A percentile compares a stretch with the other conserved stretches of the same genome.
Evolutionary conservation across 371 early-diverging fungal species (phyloP).

Genomic region (Fennellomyces sp.): DNA sequence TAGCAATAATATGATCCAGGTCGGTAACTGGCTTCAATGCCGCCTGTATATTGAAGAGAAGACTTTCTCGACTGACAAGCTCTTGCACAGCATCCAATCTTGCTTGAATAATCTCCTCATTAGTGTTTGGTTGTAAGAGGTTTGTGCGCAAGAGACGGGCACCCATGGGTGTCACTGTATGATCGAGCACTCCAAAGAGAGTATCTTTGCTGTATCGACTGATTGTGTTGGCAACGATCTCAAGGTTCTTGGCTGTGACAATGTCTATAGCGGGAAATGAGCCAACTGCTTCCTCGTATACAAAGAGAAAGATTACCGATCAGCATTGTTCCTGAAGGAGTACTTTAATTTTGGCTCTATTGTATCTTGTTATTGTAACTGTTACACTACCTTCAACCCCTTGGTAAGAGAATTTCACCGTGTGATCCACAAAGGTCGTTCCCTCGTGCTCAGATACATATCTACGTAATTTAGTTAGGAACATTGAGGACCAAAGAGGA

Average conservation of each 20-base stretch:
- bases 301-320: slow-evolving; percentile 44
- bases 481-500: too few species aligned
- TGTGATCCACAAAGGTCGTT: slow-evolving; percentile 53
- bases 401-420: slow-evolving; percentile 69
- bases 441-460: slow-evolving; percentile 57
- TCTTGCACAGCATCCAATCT: slow-evolving; percentile 62
- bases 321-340: slow-evolving; percentile 49
- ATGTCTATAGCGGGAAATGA: slow-evolving; percentile 30
- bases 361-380: neutral
- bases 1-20: slow-evolving; percentile 31
- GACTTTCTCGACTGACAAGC: slow-evolving; percentile 30
- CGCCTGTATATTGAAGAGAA: slow-evolving; percentile 39
- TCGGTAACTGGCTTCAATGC: slow-evolving; percentile 27
- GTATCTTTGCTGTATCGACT: slow-evolving; percentile 42
- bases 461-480: slow-evolving; percentile 19
- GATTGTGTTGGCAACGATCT: slow-evolving; percentile 54
- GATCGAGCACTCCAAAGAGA: slow-evolving; percentile 58
- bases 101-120: slow-evolving; percentile 29
- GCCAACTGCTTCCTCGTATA: neutral
- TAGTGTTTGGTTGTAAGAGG: slow-evolving; percentile 70
- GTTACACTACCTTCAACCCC: slow-evolving; percentile 46
- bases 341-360: neutral
- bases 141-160: slow-evolving; percentile 72
- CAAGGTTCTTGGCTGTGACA: slow-evolving; percentile 64
- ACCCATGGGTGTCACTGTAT: slow-evolving; percentile 75